phyloP scores from a whole-genome alignment of 352 stramenopile species.

The Blastocystis sp. region DNA sequence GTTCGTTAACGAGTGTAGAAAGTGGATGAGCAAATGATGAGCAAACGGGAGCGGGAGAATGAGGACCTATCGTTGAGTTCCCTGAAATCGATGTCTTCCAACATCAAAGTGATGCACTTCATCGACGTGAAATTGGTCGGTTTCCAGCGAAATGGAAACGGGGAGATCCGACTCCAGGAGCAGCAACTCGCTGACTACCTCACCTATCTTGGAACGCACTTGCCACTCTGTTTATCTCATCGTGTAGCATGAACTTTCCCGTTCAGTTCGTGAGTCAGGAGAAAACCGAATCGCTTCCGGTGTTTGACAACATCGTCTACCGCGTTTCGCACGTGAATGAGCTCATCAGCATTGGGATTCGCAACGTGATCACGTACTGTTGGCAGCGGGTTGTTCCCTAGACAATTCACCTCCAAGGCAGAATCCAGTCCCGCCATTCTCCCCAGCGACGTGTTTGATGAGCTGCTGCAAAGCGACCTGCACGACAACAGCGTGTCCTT shows the following conservation, averaged over 20 bases:
- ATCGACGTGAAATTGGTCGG: constrained; percentile 46
- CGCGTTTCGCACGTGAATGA: constrained; percentile 48
- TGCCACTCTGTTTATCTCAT: no score
- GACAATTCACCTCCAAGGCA: not conserved
- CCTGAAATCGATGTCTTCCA: not conserved
- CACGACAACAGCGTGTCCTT: constrained; percentile 61
- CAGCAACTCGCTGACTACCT: constrained; percentile 31
- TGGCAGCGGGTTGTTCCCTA: not conserved
- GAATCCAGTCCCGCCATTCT: constrained; percentile 3
- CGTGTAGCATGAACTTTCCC: not conserved
- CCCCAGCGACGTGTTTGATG: constrained; percentile 1
- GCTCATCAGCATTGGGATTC: constrained; percentile 24
- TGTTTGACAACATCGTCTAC: constrained; percentile 49
- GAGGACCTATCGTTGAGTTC: constrained; percentile 54
- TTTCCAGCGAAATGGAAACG: constrained; percentile 65
- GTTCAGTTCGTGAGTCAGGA: constrained; percentile 1
- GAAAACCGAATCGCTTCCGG: not conserved
- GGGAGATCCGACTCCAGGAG: constrained; percentile 30
- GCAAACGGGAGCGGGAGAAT: not conserved
- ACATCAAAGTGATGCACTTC: constrained; percentile 50
- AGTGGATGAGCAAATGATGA: constrained; percentile 12
- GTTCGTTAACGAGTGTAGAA: not conserved
- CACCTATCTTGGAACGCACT: constrained; percentile 15
- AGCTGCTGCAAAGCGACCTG: constrained; percentile 35
- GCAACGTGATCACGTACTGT: not conserved